Percentiles rank a stretch among this genome's conserved stretches.
Evolutionary conservation across 1,139 yeast species (phyloP).

Genomic region (Pichia sp.): DNA sequence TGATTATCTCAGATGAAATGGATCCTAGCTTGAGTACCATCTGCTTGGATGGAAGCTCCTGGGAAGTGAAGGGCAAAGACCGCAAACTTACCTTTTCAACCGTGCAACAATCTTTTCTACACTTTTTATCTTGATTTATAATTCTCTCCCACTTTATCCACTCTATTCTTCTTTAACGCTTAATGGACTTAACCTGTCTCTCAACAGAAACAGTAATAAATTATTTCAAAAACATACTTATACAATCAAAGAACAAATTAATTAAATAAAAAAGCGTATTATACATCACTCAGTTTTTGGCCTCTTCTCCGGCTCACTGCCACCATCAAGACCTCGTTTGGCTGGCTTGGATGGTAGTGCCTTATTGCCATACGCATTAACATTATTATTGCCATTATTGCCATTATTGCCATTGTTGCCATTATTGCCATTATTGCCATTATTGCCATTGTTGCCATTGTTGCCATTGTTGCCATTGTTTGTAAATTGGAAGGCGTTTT

Average conservation of each 20-base stretch:
- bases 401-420: not conserved
- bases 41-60: conserved; percentile 48
- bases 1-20: conserved; percentile 17
- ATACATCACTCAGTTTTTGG: conserved; percentile 18
- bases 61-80: conserved; percentile 14
- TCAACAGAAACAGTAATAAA: no score
- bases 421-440: not conserved
- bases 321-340: conserved; percentile 21
- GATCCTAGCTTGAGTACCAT: conserved; percentile 24
- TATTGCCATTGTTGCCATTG: not conserved
- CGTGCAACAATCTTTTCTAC: conserved; percentile 13
- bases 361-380: not conserved
- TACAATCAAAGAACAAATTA: not conserved
- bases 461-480: not conserved
- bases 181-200: not conserved
- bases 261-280: not conserved
- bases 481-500: not conserved
- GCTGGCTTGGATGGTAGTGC: conserved; percentile 17
- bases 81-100: conserved; percentile 10
- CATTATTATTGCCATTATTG: not conserved
- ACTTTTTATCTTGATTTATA: conserved; percentile 1
- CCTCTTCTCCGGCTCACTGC: conserved; percentile 22
- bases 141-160: not conserved
- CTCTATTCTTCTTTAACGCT: not conserved
- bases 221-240: not conserved